These are phyloP conservation scores for Cystoderma amianthinum DNA, from an alignment of 768 basidiomycete species.

Conservation along the genomic window DNA sequence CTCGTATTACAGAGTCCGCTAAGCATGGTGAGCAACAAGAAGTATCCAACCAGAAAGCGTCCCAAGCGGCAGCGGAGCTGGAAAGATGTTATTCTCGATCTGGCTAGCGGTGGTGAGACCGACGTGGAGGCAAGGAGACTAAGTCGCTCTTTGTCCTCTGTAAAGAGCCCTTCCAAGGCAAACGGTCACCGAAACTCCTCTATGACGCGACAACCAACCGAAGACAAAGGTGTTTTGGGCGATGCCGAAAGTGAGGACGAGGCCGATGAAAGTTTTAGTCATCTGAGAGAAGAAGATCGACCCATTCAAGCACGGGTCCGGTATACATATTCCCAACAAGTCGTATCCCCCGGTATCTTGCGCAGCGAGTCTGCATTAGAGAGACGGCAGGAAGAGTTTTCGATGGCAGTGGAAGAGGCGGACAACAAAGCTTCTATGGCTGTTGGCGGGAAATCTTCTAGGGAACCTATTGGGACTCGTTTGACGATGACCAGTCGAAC, in stretches of 20 bases:
- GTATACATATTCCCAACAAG: conserved; percentile 36
- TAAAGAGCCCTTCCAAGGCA: neutral
- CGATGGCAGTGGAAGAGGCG: conserved; percentile 43
- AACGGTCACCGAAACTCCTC: neutral
- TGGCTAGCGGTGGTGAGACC: conserved; percentile 31
- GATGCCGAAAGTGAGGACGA: conserved; percentile 50
- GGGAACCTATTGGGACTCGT: conserved; percentile 73
- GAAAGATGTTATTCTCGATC: conserved; percentile 49
- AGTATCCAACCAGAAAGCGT: conserved; percentile 30
- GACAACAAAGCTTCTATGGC: conserved; percentile 35
- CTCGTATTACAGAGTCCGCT: conserved; percentile 56
- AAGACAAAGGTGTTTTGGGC: conserved; percentile 45
- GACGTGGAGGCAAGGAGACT: conserved; percentile 10
- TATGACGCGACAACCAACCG: conserved; percentile 10
- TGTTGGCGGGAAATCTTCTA: conserved; percentile 26
- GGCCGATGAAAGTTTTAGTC: conserved; percentile 37
- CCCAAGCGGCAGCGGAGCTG: conserved; percentile 51
- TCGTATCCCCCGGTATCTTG: conserved; percentile 12
- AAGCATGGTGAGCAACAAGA: conserved; percentile 80
- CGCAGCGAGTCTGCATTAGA: conserved; percentile 34
- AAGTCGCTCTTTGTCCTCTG: neutral
- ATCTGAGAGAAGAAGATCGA: conserved; percentile 62
- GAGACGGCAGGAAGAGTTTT: conserved; percentile 45
- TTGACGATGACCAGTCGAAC: conserved; percentile 94
- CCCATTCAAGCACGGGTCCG: conserved; percentile 71